Percentiles rank a stretch among this genome's conserved stretches.
Evolutionary conservation across 345 rosid genomes (phyloP).

Genomic region (Brassica juncea): DNA sequence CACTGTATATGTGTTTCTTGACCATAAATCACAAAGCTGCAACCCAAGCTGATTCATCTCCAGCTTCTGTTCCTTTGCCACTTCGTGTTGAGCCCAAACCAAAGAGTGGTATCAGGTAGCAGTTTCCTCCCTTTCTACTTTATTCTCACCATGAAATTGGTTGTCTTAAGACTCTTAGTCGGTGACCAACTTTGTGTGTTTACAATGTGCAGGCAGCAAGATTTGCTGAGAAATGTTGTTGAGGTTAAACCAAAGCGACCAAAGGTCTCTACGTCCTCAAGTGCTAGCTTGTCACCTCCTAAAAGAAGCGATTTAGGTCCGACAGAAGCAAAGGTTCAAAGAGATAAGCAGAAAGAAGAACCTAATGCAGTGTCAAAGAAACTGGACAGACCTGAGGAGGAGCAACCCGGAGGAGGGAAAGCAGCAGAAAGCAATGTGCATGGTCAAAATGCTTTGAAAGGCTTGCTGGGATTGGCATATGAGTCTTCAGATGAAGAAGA

Average conservation of each 20-base stretch:
- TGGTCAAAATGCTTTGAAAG: conserved; percentile 52
- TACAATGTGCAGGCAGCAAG: conserved; percentile 69
- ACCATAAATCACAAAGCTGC: conserved; percentile 82
- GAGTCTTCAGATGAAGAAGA: conserved; percentile 85
- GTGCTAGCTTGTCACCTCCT: conserved; percentile 35
- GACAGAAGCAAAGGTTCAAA: conserved; percentile 30
- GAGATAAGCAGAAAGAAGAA: conserved; percentile 39
- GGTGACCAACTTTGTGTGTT: neutral
- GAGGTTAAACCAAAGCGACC: conserved; percentile 85
- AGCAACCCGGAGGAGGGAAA: conserved; percentile 19
- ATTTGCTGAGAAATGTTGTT: conserved; percentile 78
- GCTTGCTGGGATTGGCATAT: conserved; percentile 79
- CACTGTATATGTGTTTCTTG: conserved; percentile 43
- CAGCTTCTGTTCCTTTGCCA: conserved; percentile 75
- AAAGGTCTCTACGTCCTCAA: conserved; percentile 43
- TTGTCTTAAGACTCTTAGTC: neutral
- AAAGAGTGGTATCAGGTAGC: conserved; percentile 90
- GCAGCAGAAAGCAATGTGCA: conserved; percentile 30
- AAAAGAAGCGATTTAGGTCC: conserved; percentile 39
- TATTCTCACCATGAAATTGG: neutral
- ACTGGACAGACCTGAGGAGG: conserved; percentile 41
- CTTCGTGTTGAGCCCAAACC: conserved; percentile 96
- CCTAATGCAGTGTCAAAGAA: conserved; percentile 19
- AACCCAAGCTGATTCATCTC: conserved; percentile 86
- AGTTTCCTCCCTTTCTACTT: neutral